Evolutionary conservation across 2,329 filamentous ascomycete genomes (phyloP).

Genomic region (Stagonosporopsis tanaceti): DNA sequence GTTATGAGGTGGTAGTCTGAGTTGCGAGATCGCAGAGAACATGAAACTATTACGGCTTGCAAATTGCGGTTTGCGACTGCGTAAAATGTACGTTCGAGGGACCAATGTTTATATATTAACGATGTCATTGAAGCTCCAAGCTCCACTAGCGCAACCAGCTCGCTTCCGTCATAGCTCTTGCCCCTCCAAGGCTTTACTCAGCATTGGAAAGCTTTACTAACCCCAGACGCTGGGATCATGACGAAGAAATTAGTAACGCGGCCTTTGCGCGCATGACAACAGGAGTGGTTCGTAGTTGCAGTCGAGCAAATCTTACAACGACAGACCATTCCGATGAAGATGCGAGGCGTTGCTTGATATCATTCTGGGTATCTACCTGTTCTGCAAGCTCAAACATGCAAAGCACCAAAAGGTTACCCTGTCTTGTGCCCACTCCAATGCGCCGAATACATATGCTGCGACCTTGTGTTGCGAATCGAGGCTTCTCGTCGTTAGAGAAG

Average conservation of each 20-base stretch:
- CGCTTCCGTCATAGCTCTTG: conserved; percentile 35
- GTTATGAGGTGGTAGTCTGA: conserved; percentile 24
- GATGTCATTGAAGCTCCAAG: conserved; percentile 30
- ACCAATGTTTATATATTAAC: conserved; percentile 28
- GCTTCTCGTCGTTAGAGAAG: conserved; percentile 28
- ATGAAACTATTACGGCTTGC: conserved; percentile 20
- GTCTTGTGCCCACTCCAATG: background rate
- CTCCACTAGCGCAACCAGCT: conserved; percentile 18
- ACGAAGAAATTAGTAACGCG: conserved; percentile 12
- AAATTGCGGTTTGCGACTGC: background rate
- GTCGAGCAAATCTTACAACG: background rate
- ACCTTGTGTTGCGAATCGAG: background rate
- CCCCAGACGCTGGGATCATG: background rate
- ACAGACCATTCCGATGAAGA: background rate
- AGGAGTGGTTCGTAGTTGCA: background rate
- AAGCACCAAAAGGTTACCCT: background rate
- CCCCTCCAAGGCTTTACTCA: conserved; percentile 36
- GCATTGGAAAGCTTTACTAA: conserved; percentile 43
- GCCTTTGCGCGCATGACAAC: background rate
- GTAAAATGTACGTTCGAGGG: background rate
- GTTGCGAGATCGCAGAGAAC: conserved; percentile 27
- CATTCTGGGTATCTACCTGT: conserved; percentile 27
- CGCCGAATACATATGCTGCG: background rate
- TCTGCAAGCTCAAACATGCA: background rate
- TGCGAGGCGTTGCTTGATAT: background rate